A percentile compares a stretch with the other conserved stretches of the same genome.
These are phyloP conservation scores for Reticulascus tulasneorum DNA, from an alignment of 2,329 filamentous ascomycete species.

Conservation along the genomic window DNA sequence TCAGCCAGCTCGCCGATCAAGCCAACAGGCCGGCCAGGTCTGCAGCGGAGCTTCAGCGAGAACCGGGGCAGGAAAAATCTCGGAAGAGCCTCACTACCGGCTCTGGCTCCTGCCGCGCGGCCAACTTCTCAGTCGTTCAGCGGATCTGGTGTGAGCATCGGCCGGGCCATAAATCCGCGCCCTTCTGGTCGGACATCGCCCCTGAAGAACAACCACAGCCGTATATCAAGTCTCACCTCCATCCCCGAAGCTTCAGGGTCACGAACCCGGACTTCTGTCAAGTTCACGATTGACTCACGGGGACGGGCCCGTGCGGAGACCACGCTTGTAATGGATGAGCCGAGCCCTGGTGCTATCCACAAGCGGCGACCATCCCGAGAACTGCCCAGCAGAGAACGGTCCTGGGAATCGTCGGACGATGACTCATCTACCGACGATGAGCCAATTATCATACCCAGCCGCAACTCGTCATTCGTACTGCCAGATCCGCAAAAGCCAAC, in stretches of 20 bases:
- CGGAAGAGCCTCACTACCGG: constrained; percentile 37
- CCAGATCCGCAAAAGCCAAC: constrained; percentile 50
- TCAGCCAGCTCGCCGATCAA: constrained; percentile 50
- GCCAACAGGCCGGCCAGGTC: constrained; percentile 35
- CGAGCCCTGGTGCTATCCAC: constrained; percentile 11
- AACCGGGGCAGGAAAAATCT: constrained; percentile 42
- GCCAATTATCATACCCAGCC: constrained; percentile 60
- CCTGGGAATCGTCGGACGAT: constrained; percentile 46
- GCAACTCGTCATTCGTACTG: constrained; percentile 54
- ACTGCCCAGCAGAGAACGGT: constrained; percentile 22
- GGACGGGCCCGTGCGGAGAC: constrained; percentile 56
- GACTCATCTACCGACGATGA: constrained; percentile 61
- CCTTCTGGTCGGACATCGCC: constrained; percentile 48
- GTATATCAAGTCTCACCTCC: constrained; percentile 49
- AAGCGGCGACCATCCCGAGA: constrained; percentile 17
- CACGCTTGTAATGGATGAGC: constrained; percentile 35
- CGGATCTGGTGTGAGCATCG: constrained; percentile 24
- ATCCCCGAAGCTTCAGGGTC: constrained; percentile 52
- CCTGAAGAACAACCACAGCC: constrained; percentile 44
- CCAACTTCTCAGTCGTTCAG: constrained; percentile 28
- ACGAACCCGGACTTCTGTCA: constrained; percentile 51
- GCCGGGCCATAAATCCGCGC: constrained; percentile 32
- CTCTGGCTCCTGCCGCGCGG: constrained; percentile 42
- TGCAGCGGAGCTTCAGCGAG: constrained; percentile 54
- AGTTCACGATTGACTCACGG: constrained; percentile 60